A percentile compares a stretch with the other conserved stretches of the same genome.
These are phyloP conservation scores for Gynandropsis gynandra DNA, from an alignment of 345 rosid genomes.

Conservation along the genomic window DNA sequence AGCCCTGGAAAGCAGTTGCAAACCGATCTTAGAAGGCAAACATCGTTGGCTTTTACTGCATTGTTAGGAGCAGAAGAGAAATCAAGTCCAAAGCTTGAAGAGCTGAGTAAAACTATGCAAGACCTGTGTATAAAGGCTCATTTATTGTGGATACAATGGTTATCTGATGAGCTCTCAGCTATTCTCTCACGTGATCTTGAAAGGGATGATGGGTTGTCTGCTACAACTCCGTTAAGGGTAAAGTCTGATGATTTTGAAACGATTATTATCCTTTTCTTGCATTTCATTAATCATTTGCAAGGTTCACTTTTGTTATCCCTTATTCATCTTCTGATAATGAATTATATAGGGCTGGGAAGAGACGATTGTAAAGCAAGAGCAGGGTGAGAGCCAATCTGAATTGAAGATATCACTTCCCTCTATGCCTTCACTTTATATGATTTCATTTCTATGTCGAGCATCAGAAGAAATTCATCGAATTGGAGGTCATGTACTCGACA, in stretches of 20 bases:
- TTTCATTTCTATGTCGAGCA: slow-evolving; percentile 84
- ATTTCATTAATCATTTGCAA: too few species aligned
- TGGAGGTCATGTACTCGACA: slow-evolving; percentile 97
- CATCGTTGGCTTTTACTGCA: slow-evolving; percentile 69
- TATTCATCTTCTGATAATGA: slow-evolving; percentile 28
- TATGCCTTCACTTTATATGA: slow-evolving; percentile 85
- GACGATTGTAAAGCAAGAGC: slow-evolving; percentile 78
- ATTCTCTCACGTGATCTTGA: slow-evolving; percentile 63
- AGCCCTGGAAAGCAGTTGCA: slow-evolving; percentile 45
- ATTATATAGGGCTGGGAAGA: slow-evolving; percentile 99
- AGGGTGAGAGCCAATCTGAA: slow-evolving; percentile 62
- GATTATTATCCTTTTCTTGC: slow-evolving; percentile 11
- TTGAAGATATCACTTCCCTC: slow-evolving; percentile 89
- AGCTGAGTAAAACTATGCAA: slow-evolving; percentile 43
- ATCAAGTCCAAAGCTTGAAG: slow-evolving; percentile 67
- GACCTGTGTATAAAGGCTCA: slow-evolving; percentile 86
- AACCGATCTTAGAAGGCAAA: slow-evolving; percentile 54
- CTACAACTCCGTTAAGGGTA: slow-evolving; percentile 75
- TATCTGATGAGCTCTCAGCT: slow-evolving; percentile 68
- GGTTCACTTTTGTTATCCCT: slow-evolving; percentile 8
- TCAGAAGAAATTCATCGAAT: slow-evolving; percentile 96
- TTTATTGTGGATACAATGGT: slow-evolving; percentile 86
- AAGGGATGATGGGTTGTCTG: slow-evolving; percentile 73
- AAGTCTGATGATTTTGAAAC: slow-evolving; percentile 16
- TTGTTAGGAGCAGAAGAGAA: slow-evolving; percentile 78